Evolutionary conservation across 257 asterid species (phyloP).

Genomic region (Solanum tarijense): DNA sequence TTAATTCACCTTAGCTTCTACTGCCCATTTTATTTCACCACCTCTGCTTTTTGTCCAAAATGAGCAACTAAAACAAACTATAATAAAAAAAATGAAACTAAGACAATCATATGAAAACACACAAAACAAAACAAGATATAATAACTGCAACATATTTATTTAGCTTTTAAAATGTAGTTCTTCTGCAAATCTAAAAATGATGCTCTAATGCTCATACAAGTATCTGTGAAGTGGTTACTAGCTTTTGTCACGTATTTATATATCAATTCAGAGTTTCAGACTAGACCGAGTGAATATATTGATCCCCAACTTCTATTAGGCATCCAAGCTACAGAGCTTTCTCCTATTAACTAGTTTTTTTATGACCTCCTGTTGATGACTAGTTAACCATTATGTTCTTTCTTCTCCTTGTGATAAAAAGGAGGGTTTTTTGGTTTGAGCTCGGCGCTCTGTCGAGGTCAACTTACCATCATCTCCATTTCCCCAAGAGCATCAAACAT

Average conservation of each 20-base stretch:
- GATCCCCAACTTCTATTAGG: background rate
- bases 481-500: background rate
- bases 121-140: background rate
- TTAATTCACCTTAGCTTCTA: background rate
- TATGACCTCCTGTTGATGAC: background rate
- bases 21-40: background rate
- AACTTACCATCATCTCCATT: background rate
- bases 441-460: background rate
- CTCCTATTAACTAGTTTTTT: background rate
- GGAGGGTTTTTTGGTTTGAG: background rate
- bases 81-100: background rate
- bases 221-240: background rate
- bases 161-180: background rate
- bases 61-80: background rate
- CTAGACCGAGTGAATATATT: background rate
- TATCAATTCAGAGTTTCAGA: background rate
- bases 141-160: background rate
- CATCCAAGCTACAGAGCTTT: background rate
- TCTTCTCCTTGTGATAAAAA: background rate
- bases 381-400: background rate
- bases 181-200: background rate
- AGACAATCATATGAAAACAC: background rate
- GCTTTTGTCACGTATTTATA: background rate
- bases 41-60: background rate
- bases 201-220: background rate